These are phyloP conservation scores for Boletus reticulatus DNA, from an alignment of 768 basidiomycete genomes.

Conservation along the genomic window DNA sequence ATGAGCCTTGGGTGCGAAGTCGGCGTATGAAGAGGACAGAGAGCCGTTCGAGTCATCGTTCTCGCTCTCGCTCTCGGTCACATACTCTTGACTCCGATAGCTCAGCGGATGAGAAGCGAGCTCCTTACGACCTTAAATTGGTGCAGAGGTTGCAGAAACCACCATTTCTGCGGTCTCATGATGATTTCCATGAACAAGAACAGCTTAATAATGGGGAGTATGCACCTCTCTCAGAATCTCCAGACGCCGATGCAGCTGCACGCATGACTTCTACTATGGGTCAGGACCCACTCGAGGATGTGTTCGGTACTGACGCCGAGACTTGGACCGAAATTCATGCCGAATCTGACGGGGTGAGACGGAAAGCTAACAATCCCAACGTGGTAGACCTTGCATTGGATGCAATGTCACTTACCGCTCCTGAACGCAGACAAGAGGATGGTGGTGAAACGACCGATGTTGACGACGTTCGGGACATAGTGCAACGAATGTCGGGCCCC, in stretches of 20 bases:
- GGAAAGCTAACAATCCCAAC: slow-evolving; percentile 36
- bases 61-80: slow-evolving; percentile 22
- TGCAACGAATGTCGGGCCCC: slow-evolving; percentile 40
- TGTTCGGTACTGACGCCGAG: slow-evolving; percentile 66
- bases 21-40: slow-evolving; percentile 55
- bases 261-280: slow-evolving; percentile 34
- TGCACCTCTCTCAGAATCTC: slow-evolving; percentile 28
- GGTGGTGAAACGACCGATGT: slow-evolving; percentile 34
- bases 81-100: slow-evolving; percentile 21
- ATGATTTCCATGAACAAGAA: slow-evolving; percentile 27
- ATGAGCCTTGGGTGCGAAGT: slow-evolving; percentile 76
- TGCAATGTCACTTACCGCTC: slow-evolving; percentile 34
- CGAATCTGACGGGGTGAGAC: slow-evolving; percentile 28
- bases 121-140: slow-evolving; percentile 50
- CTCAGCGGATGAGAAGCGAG: slow-evolving; percentile 29
- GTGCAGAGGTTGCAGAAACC: slow-evolving; percentile 48
- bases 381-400: slow-evolving; percentile 54
- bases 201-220: slow-evolving; percentile 28
- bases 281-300: slow-evolving; percentile 55
- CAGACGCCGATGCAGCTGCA: slow-evolving; percentile 34
- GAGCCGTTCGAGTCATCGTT: slow-evolving; percentile 35
- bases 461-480: slow-evolving; percentile 34
- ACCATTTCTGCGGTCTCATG: slow-evolving; percentile 27
- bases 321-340: slow-evolving; percentile 56
- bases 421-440: slow-evolving; percentile 25